These are phyloP conservation scores for Alisma plantagoaquatica DNA, from an alignment of 106 monocot genomes.

Conservation along the genomic window DNA sequence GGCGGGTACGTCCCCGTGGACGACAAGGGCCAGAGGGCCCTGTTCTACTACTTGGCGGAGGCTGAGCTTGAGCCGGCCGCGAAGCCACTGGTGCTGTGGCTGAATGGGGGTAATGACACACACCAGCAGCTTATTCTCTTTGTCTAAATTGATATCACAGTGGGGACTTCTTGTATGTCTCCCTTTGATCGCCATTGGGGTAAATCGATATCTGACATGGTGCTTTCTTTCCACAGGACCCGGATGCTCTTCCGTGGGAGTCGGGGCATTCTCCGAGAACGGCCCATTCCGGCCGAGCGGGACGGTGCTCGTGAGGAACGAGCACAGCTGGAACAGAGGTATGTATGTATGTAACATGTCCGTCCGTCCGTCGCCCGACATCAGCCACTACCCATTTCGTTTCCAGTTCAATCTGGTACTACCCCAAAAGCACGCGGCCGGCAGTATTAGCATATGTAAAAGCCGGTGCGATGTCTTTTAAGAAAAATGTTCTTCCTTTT, in stretches of 20 bases:
- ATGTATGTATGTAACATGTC: too few relatives aligned
- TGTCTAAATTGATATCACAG: too few relatives aligned
- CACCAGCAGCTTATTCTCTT: too few relatives aligned
- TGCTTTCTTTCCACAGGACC: conserved; percentile 43
- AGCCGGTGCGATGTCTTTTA: too few relatives aligned
- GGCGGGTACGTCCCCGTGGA: conserved; percentile 86
- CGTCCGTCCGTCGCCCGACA: too few relatives aligned
- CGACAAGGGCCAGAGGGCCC: conserved; percentile 35
- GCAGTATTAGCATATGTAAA: too few relatives aligned
- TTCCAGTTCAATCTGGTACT: too few relatives aligned
- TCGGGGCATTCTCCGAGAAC: conserved; percentile 99
- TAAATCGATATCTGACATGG: too few relatives aligned
- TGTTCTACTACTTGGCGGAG: conserved; percentile 97
- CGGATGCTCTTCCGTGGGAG: conserved; percentile 95
- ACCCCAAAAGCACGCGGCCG: too few relatives aligned
- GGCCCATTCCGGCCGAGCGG: conserved; percentile 95
- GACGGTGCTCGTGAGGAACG: conserved; percentile 57
- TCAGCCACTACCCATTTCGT: too few relatives aligned
- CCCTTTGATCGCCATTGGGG: too few relatives aligned
- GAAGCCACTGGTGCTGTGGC: conserved; percentile 95
- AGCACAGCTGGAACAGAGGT: conserved; percentile 99
- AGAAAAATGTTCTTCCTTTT: too few relatives aligned
- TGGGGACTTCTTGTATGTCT: background rate
- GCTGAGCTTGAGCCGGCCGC: conserved; percentile 61
- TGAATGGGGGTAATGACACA: conserved; percentile 86